Evolutionary conservation across 2,329 filamentous ascomycete genomes (phyloP).

Genomic region (Cytospora paraplurivora): DNA sequence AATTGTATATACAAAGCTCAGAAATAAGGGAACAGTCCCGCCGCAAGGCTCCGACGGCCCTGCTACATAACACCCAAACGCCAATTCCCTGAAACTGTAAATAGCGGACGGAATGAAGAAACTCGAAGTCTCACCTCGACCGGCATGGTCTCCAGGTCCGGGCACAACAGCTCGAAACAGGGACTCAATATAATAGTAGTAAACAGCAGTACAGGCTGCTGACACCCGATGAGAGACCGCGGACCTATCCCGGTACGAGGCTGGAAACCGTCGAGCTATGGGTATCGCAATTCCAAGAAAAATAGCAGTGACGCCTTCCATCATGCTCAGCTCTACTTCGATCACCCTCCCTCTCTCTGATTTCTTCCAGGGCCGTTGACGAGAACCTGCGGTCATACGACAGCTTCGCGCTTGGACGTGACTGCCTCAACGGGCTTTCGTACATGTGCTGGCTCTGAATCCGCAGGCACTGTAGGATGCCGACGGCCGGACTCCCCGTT

Average conservation of each 20-base stretch:
- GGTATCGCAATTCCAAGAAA: slow-evolving; percentile 27
- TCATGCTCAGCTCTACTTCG: not conserved
- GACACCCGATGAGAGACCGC: not conserved
- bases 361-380: not conserved
- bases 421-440: slow-evolving; percentile 16
- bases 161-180: not conserved
- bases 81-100: slow-evolving; percentile 4
- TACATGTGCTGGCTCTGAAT: slow-evolving; percentile 20
- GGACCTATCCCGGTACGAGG: slow-evolving; percentile 10
- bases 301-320: slow-evolving; percentile 17
- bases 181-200: slow-evolving; percentile 1
- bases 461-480: slow-evolving; percentile 12
- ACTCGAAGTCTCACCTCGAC: slow-evolving; percentile 4
- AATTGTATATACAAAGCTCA: slow-evolving; percentile 17
- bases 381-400: slow-evolving; percentile 11
- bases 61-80: slow-evolving; percentile 17
- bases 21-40: slow-evolving; percentile 9
- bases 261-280: slow-evolving; percentile 17
- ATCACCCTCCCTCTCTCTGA: not conserved
- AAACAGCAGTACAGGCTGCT: slow-evolving; percentile 5
- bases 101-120: slow-evolving; percentile 13
- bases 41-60: slow-evolving; percentile 1
- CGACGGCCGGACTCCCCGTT: slow-evolving; percentile 25
- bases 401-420: slow-evolving; percentile 22
- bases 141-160: not conserved